A percentile compares a stretch with the other conserved stretches of the same genome.
Evolutionary conservation across 495 filamentous ascomycete species (phyloP).

Genomic region (Aspergillus campestris): DNA sequence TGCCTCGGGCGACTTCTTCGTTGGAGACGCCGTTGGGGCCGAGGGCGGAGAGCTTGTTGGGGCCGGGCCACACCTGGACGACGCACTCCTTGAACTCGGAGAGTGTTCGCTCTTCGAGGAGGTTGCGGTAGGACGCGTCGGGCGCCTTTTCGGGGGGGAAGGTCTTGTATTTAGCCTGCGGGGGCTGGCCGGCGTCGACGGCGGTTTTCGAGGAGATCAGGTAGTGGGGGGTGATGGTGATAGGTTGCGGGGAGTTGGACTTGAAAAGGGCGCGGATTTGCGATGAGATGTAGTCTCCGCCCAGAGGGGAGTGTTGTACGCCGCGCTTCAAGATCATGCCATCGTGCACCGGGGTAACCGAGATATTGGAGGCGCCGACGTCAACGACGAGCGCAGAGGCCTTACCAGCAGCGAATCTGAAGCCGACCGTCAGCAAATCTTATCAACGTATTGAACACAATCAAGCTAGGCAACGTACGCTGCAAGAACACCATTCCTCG

Average conservation of each 20-base stretch:
- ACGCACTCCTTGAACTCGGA: slow-evolving; percentile 97
- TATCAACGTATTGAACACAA: not conserved
- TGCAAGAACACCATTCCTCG: slow-evolving; percentile 56
- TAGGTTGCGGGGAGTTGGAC: slow-evolving; percentile 60
- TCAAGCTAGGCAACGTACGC: slow-evolving; percentile 37
- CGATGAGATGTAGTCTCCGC: slow-evolving; percentile 79
- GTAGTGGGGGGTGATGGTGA: slow-evolving; percentile 78
- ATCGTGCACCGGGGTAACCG: slow-evolving; percentile 86
- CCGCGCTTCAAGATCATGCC: slow-evolving; percentile 89
- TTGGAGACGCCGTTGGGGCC: slow-evolving; percentile 51
- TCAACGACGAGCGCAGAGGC: slow-evolving; percentile 87
- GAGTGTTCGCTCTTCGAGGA: slow-evolving; percentile 87
- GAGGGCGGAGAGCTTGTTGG: slow-evolving; percentile 53
- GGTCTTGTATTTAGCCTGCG: slow-evolving; percentile 59
- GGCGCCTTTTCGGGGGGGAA: slow-evolving; percentile 57
- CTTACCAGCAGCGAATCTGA: slow-evolving; percentile 81
- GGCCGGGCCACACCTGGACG: slow-evolving; percentile 86
- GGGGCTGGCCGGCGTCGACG: slow-evolving; percentile 78
- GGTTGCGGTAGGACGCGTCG: slow-evolving; percentile 60
- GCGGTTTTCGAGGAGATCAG: slow-evolving; percentile 75
- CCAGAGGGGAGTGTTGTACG: slow-evolving; percentile 71
- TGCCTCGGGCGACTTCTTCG: slow-evolving; percentile 56
- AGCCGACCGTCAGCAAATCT: slow-evolving; percentile 3
- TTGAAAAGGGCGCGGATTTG: slow-evolving; percentile 77
- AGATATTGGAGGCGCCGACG: slow-evolving; percentile 83